Base-by-base conservation (phyloP, 441 rosid genomes). In the Populus hybrid region DNA sequence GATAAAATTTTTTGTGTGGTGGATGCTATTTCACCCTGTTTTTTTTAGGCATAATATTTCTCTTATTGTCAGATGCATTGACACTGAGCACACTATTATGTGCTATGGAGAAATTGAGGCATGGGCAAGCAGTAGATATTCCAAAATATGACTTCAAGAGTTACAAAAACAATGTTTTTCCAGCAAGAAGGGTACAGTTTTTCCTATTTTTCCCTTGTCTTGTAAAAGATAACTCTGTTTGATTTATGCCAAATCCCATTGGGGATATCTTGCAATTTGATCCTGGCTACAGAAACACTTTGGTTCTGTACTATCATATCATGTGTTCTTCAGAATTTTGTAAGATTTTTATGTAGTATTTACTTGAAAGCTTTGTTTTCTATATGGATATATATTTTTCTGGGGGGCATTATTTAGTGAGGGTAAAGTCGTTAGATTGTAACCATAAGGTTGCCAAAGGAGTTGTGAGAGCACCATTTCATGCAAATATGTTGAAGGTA, bases 131-230 rank as follows among this genome's bases (percentile, higher is more conserved):
- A 50, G 98, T 97, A 81, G 97, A 97, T 86, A 86, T 97, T 77
- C 95, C 99, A 70, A 89, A 92, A 70, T 97, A 97, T 38, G 98
- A 97, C 85, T 97, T 89, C 87, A 94, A 88, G 93, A 94, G 94
- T 84, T 94, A 91, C 88, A 92, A 93, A 86, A 91, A 82, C 72
- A 32, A 32, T 32, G 84, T 88, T 79, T 89, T 88, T 74, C 90
- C 94, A 16, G 87, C 97, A 61, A 88, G 98, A 89, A 89, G 98
- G 97, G 98, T 96, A 92, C 30, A 72, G 72, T 76, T 78, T 32
- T 79, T 64, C 38, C 50, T 69, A 24, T 73, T 61, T 66, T 68
- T 73, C 35, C 69, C 69, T 70, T 75, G n/a, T 77, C 73, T 21
- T 74, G 65, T 61, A 46, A 57, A 40, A 23, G 10, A 24, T 28